These are phyloP conservation scores for Penicillium parvum DNA, from an alignment of 495 filamentous ascomycete species.

Conservation along the genomic window DNA sequence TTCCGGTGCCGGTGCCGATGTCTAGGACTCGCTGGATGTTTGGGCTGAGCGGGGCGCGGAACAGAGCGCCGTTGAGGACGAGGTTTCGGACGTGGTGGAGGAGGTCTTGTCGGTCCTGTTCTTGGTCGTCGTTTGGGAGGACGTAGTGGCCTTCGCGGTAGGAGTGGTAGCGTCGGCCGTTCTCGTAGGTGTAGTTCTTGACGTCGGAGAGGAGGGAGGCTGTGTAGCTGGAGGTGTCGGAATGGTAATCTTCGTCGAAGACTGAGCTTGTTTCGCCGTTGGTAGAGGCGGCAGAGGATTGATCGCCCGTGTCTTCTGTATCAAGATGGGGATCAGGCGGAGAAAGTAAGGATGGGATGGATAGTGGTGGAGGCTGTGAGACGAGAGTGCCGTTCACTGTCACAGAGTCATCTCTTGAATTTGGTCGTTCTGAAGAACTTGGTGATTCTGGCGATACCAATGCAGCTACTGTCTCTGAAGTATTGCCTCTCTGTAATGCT, in stretches of 20 bases:
- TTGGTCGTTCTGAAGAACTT: neutral
- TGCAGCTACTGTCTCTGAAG: neutral
- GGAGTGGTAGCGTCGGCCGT: constrained; percentile 64
- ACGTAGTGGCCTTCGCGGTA: constrained; percentile 61
- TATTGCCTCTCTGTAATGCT: too few species aligned
- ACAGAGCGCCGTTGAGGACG: constrained; percentile 53
- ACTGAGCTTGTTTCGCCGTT: constrained; percentile 13
- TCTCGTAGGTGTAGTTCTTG: constrained; percentile 40
- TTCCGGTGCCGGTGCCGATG: constrained; percentile 62
- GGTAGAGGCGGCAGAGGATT: constrained; percentile 13
- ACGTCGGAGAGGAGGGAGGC: constrained; percentile 24
- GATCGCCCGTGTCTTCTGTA: constrained; percentile 5
- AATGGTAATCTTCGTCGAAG: constrained; percentile 20
- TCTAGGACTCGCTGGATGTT: constrained; percentile 61
- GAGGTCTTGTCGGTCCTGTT: constrained; percentile 42
- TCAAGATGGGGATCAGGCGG: neutral
- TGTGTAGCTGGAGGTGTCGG: constrained; percentile 23
- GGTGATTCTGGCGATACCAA: neutral
- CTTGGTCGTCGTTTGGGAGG: constrained; percentile 44
- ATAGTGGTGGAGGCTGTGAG: too few species aligned
- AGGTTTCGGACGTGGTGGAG: constrained; percentile 48
- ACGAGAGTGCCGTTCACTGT: too few species aligned
- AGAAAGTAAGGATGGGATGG: neutral
- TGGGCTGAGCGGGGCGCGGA: constrained; percentile 53
- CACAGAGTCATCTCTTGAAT: too few species aligned